Percentiles rank a stretch among this genome's conserved stretches.
These are phyloP conservation scores for Meyerozyma guilliermondii DNA, from an alignment of 1,139 yeast genomes.

Conservation along the genomic window DNA sequence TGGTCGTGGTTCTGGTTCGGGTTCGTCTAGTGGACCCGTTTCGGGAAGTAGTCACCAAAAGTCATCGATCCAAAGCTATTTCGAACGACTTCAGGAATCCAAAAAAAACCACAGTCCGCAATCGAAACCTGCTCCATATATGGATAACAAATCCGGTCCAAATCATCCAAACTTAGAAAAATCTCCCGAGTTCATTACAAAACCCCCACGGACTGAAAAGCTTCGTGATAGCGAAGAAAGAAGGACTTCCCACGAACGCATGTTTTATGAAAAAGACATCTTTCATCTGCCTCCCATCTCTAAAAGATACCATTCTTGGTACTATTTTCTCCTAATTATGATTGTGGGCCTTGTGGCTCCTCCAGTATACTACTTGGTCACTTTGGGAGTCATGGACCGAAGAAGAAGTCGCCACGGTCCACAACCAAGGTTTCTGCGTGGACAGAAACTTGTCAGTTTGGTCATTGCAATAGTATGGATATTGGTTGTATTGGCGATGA, in stretches of 20 bases:
- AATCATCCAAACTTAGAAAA: no score
- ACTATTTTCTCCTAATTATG: constrained; percentile 9
- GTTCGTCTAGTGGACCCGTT: not conserved
- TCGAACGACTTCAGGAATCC: not conserved
- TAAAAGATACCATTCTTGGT: constrained; percentile 5
- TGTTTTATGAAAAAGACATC: not conserved
- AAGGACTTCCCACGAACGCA: constrained; percentile 1
- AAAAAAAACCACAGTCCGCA: not conserved
- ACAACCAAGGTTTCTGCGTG: constrained; percentile 20
- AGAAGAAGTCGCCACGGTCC: constrained; percentile 10
- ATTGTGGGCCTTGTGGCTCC: constrained; percentile 13
- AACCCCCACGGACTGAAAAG: not conserved
- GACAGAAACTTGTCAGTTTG: constrained; percentile 30
- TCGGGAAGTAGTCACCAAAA: not conserved
- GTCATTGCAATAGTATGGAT: constrained; percentile 32
- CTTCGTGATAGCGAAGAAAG: not conserved
- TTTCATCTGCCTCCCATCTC: not conserved
- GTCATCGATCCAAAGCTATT: not conserved
- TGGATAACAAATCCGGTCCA: not conserved
- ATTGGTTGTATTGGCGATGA: constrained; percentile 30
- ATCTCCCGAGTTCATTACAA: no score
- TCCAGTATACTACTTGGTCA: constrained; percentile 28
- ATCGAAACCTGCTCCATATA: not conserved
- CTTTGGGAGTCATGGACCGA: constrained; percentile 30
- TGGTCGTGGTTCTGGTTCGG: not conserved